These are phyloP conservation scores for Vaccinium macrocarpon DNA, from an alignment of 148 eudicot genomes.

Conservation along the genomic window DNA sequence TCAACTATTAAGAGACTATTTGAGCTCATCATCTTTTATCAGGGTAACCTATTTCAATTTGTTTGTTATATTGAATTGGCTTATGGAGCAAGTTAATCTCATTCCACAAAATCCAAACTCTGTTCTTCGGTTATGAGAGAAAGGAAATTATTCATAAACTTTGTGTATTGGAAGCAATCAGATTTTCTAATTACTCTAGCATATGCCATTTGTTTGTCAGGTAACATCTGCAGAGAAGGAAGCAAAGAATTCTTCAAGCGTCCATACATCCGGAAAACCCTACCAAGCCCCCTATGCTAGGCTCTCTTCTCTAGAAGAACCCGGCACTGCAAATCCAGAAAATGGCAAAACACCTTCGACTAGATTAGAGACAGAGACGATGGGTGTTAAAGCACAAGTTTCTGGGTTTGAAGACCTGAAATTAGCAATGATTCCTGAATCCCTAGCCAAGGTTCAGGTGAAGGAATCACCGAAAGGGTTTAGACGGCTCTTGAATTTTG, in stretches of 20 bases:
- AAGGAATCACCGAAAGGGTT: constrained; percentile 82
- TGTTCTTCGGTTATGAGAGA: not conserved
- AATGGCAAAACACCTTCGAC: constrained; percentile 52
- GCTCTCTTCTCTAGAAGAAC: constrained; percentile 71
- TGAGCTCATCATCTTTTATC: not conserved
- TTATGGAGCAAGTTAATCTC: constrained; percentile 4
- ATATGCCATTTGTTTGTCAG: constrained; percentile 28
- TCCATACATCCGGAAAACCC: constrained; percentile 34
- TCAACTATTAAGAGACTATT: not conserved
- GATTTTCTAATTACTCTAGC: constrained; percentile 4
- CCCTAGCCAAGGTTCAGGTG: constrained; percentile 46
- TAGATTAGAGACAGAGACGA: constrained; percentile 25
- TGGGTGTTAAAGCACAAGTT: constrained; percentile 31
- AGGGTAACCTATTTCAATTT: not conserved
- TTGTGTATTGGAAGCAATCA: not conserved
- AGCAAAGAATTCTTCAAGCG: constrained; percentile 25
- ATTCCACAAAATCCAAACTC: not conserved
- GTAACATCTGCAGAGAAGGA: constrained; percentile 33
- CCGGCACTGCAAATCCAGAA: constrained; percentile 51
- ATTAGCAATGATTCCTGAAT: constrained; percentile 43
- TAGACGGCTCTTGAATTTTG: constrained; percentile 72
- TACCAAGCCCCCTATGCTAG: constrained; percentile 83
- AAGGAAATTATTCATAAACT: not conserved
- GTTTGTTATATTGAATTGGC: not conserved
- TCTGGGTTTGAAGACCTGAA: constrained; percentile 41